A percentile compares a stretch with the other conserved stretches of the same genome.
Conservation (phyloP, 1,284 basidiomycete genomes). For the Ustilago curta region DNA sequence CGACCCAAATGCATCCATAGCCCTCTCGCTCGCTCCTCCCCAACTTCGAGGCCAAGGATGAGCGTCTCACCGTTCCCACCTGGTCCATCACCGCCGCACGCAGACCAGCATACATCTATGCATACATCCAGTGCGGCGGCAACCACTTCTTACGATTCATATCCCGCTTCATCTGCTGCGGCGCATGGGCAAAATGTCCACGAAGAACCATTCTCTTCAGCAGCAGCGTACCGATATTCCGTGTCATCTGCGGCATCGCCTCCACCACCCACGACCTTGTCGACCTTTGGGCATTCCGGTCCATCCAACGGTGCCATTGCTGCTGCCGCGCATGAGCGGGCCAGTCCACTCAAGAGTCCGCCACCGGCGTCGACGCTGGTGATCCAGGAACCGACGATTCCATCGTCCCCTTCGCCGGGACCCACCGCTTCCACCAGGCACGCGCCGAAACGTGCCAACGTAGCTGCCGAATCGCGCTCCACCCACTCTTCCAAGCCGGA, state of each 20-base stretch:
- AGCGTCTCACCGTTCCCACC: conserved; percentile 42
- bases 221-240: conserved; percentile 28
- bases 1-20: conserved; percentile 20
- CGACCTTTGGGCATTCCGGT: neutral
- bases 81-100: neutral
- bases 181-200: neutral
- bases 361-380: conserved; percentile 30
- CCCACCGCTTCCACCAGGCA: neutral
- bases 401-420: conserved; percentile 10
- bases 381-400: conserved; percentile 19
- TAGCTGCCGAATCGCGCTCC: conserved; percentile 6
- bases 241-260: conserved; percentile 19
- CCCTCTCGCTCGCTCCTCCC: neutral
- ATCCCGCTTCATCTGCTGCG: neutral
- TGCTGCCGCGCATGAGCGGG: conserved; percentile 20
- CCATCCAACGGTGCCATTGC: conserved; percentile 6
- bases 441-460: neutral
- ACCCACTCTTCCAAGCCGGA: conserved; percentile 22
- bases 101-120: neutral
- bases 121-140: neutral
- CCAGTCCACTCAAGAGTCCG: conserved; percentile 9
- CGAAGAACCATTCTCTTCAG: conserved; percentile 35
- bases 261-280: conserved; percentile 14
- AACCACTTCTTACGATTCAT: conserved; percentile 1
- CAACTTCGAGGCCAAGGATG: conserved; percentile 12